Percentiles rank a stretch among this genome's conserved stretches.
These are phyloP conservation scores for Tricholomella constricta DNA, from an alignment of 768 basidiomycete species.

Conservation along the genomic window DNA sequence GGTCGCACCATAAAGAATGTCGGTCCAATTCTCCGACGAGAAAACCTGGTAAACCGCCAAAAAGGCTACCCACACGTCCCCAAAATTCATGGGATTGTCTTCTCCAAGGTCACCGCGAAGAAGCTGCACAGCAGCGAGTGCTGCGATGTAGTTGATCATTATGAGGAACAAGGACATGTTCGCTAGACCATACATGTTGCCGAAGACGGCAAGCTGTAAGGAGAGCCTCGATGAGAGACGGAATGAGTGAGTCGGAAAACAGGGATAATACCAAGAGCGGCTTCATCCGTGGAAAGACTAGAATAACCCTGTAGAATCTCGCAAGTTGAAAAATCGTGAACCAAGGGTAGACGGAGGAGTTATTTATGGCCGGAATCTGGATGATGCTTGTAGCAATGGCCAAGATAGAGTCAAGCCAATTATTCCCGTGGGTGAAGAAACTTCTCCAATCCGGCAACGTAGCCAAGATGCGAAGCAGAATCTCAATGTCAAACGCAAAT, in stretches of 20 bases:
- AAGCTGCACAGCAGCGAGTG: conserved; percentile 81
- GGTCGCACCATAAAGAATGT: conserved; percentile 64
- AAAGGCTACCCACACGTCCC: conserved; percentile 82
- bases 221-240: background rate
- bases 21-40: conserved; percentile 95
- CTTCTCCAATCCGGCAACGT: conserved; percentile 80
- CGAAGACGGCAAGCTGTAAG: conserved; percentile 79
- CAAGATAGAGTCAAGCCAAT: conserved; percentile 76
- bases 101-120: conserved; percentile 77
- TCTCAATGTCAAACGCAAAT: conserved; percentile 86
- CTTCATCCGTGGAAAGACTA: conserved; percentile 89
- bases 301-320: conserved; percentile 90
- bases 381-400: conserved; percentile 78
- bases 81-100: conserved; percentile 66
- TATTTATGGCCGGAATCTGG: conserved; percentile 77
- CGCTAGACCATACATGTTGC: conserved; percentile 85
- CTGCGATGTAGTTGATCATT: conserved; percentile 83
- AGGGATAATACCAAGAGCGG: conserved; percentile 67
- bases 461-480: conserved; percentile 69
- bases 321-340: conserved; percentile 84
- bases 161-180: conserved; percentile 94
- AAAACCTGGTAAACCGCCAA: conserved; percentile 87
- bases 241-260: background rate
- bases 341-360: conserved; percentile 77
- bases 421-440: conserved; percentile 67